Base-by-base conservation (phyloP, 495 filamentous ascomycete genomes). In the Penicillium argentinense region DNA sequence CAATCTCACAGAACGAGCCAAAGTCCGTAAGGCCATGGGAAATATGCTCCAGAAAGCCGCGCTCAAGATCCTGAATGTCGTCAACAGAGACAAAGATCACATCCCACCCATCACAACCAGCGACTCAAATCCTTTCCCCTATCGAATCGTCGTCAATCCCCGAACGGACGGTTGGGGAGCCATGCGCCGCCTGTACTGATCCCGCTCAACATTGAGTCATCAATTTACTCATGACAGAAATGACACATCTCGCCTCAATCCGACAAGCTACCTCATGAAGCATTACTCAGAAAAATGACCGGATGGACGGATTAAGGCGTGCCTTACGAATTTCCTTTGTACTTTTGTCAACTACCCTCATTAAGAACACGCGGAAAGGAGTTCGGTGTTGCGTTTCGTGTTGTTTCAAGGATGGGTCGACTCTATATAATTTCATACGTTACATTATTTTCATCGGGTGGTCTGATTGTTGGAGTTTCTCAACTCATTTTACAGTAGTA, bases 41-140 rank as follows among this genome's bases (percentile, higher is more conserved):
- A 85, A 85, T 28, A 89, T 87, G 52, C 80, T 98, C 25, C 84
- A 89, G 23, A 87, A 88, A 47, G 84, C 90, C 3, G 84, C 89
- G 33, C 77, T 95, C 72, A 95, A 95, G 62, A 90, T 96, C 51
- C 77, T 97, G 16, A 82, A 80, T 36, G 83, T 84, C 23, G 93
- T 88, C 49, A 95, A 95, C 65, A 67, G 77, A 9, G 87, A 96
- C 56, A 96, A 95, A 64, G 89, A 96, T 59, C 93, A 98, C 69
- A 96, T 98, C 57, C 93, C 93, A 22, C 95, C 93, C 37, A 97
- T 98, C 47, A 97, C 90, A 18, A 92, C 88, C 6, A 91, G 82
- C 56, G 91, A 96, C 23, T 74, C 83, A 36, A 97, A 97, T 60
- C 91, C 95, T 0, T 98, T 98, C 62, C 92, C 93, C 3, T 97